phyloP scores from a whole-genome alignment of 2,329 filamentous ascomycete species.

The Pseudogymnoascus sp. region DNA sequence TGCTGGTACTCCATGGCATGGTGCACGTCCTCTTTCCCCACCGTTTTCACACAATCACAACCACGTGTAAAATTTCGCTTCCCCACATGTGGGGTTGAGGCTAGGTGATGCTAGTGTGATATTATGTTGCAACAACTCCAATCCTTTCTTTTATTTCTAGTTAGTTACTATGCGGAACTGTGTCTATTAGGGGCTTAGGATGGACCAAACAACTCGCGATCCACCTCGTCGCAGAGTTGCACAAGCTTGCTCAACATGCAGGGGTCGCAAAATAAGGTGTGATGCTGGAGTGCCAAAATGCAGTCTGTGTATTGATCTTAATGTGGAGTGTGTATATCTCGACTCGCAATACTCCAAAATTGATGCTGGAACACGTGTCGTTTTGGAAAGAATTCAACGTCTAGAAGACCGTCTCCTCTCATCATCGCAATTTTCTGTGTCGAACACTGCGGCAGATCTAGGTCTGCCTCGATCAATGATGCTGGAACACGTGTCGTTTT shows the following conservation, averaged over 20 bases:
- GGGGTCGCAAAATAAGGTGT: slow-evolving; percentile 26
- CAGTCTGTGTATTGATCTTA: slow-evolving; percentile 22
- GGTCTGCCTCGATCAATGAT: slow-evolving; percentile 18
- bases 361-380: slow-evolving; percentile 24
- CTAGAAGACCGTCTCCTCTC: slow-evolving; percentile 23
- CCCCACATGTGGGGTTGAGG: not conserved
- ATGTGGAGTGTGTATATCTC: slow-evolving; percentile 26
- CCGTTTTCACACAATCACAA: not conserved
- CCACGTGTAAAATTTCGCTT: not conserved
- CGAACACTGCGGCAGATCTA: not conserved
- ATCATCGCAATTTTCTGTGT: slow-evolving; percentile 7
- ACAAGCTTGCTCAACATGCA: slow-evolving; percentile 27
- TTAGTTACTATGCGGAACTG: not conserved
- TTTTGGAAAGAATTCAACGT: slow-evolving; percentile 26
- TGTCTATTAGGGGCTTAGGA: not conserved
- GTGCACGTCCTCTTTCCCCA: too few species aligned
- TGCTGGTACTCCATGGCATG: not conserved
- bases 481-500: slow-evolving; percentile 24
- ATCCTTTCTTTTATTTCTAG: not conserved
- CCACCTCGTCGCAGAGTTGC: slow-evolving; percentile 17
- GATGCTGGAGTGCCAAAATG: slow-evolving; percentile 26
- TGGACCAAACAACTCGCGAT: not conserved
- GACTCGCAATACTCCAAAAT: slow-evolving; percentile 25
- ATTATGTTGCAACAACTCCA: not conserved
- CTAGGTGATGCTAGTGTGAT: not conserved